Percentiles rank a stretch among this genome's conserved stretches.
Evolutionary conservation across 1,284 basidiomycete genomes (phyloP).

Genomic region (Austropuccinia psidii): DNA sequence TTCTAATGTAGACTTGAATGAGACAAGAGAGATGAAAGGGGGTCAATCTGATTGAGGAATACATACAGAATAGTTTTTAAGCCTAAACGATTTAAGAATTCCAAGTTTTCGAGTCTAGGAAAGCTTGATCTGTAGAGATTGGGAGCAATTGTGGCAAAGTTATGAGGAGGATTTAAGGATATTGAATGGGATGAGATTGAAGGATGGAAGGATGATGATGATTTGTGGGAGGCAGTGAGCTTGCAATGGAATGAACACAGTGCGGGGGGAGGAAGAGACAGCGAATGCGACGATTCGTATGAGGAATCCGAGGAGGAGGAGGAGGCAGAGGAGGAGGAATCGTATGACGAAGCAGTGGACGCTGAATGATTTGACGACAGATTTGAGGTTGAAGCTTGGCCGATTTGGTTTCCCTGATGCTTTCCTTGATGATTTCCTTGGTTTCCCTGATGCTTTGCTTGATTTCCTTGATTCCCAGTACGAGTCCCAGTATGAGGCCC

Average conservation of each 20-base stretch:
- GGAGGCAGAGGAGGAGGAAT: background rate
- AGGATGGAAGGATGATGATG: background rate
- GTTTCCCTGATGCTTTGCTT: too few species aligned
- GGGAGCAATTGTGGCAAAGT: conserved; percentile 48
- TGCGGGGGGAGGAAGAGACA: background rate
- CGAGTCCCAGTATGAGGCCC: too few species aligned
- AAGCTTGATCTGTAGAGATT: conserved; percentile 53
- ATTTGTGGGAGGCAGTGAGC: background rate
- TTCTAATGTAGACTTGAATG: conserved; percentile 39
- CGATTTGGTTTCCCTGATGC: too few species aligned
- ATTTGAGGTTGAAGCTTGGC: too few species aligned
- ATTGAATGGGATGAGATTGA: background rate
- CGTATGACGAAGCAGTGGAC: background rate
- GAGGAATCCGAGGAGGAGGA: background rate
- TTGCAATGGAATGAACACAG: background rate
- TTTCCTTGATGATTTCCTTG: too few species aligned
- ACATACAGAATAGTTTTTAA: conserved; percentile 54
- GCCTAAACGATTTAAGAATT: conserved; percentile 52
- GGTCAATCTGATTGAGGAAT: background rate
- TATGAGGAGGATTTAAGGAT: conserved; percentile 16
- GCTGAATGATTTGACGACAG: too few species aligned
- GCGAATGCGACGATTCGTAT: background rate
- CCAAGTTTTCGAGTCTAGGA: conserved; percentile 54
- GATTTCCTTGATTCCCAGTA: too few species aligned
- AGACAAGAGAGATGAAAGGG: background rate